Evolutionary conservation across 2,329 filamentous ascomycete species (phyloP).

Genomic region (Alternaria sp.): DNA sequence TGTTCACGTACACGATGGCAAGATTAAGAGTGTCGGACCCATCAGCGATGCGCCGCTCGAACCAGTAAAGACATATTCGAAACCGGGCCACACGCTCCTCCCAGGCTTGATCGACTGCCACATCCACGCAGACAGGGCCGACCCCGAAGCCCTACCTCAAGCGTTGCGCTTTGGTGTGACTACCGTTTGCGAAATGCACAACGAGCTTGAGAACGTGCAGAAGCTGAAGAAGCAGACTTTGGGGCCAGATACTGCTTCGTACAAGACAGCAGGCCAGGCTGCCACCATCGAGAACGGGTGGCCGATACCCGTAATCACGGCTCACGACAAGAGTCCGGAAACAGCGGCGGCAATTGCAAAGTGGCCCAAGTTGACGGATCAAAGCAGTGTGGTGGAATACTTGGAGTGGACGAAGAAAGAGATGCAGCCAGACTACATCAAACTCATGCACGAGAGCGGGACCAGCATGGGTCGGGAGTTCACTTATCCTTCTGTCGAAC

Average conservation of each 20-base stretch:
- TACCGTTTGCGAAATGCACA: constrained; percentile 60
- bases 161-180: constrained; percentile 59
- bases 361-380: constrained; percentile 56
- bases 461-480: constrained; percentile 47
- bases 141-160: constrained; percentile 51
- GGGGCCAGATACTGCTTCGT: constrained; percentile 51
- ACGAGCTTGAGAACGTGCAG: constrained; percentile 37
- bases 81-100: constrained; percentile 55
- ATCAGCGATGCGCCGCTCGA: constrained; percentile 20
- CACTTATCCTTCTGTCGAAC: constrained; percentile 49
- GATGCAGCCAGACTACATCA: constrained; percentile 56
- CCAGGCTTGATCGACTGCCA: constrained; percentile 61
- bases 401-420: constrained; percentile 51
- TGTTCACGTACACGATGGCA: constrained; percentile 51
- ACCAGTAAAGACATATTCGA: constrained; percentile 45
- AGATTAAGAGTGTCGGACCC: constrained; percentile 46
- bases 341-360: constrained; percentile 50
- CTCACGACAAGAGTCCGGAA: constrained; percentile 46
- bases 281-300: constrained; percentile 61
- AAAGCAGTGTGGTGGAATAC: constrained; percentile 52
- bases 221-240: constrained; percentile 37
- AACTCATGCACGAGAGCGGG: constrained; percentile 60
- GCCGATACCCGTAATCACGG: constrained; percentile 55
- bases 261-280: constrained; percentile 57
- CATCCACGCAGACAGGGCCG: constrained; percentile 54